Evolutionary conservation across 257 asterid genomes (phyloP).

Genomic region (Solanum gandarillasii): DNA sequence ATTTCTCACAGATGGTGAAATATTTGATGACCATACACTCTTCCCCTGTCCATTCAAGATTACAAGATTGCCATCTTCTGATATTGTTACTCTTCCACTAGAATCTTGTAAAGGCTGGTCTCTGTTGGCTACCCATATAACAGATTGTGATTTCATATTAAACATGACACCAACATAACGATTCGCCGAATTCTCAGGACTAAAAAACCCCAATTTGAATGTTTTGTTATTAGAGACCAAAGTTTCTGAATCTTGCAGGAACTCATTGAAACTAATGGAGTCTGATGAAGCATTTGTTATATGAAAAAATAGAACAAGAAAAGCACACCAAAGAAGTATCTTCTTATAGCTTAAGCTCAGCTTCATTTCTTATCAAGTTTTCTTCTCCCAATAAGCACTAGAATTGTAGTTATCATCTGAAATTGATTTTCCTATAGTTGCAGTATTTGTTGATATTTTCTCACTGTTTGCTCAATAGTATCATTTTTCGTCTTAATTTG

Average conservation of each 20-base stretch:
- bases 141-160: conserved; percentile 7
- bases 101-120: conserved; percentile 30
- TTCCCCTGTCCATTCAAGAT: conserved; percentile 15
- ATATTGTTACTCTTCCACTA: conserved; percentile 21
- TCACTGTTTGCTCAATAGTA: not conserved
- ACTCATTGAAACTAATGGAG: not conserved
- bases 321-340: not conserved
- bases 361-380: not conserved
- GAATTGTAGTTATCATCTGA: not conserved
- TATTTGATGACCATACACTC: conserved; percentile 35
- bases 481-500: not conserved
- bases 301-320: not conserved
- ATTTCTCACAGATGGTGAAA: conserved; percentile 1
- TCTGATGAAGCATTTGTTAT: not conserved
- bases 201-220: conserved; percentile 22
- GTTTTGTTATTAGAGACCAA: conserved; percentile 3
- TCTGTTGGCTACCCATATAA: conserved; percentile 53
- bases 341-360: not conserved
- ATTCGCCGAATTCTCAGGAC: conserved; percentile 7
- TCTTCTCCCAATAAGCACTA: not conserved
- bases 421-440: not conserved
- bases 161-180: conserved; percentile 27
- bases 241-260: conserved; percentile 9
- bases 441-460: not conserved
- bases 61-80: conserved; percentile 30